Evolutionary conservation across 2,329 filamentous ascomycete genomes (phyloP).

Genomic region (Biscogniauxia marginata): DNA sequence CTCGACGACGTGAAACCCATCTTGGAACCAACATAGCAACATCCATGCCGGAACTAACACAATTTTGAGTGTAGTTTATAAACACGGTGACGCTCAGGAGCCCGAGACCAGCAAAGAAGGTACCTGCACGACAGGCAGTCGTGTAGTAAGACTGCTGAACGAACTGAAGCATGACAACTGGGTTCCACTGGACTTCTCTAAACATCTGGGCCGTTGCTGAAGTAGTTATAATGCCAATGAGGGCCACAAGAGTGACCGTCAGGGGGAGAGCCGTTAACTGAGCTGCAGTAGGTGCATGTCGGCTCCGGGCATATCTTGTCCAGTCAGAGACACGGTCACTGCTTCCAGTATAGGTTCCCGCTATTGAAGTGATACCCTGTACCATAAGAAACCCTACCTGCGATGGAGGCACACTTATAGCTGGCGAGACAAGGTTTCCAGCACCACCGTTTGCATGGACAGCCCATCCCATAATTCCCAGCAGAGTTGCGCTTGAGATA

Average conservation of each 20-base stretch:
- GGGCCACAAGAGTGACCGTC: constrained; percentile 10
- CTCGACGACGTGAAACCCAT: constrained; percentile 13
- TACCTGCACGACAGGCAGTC: constrained; percentile 10
- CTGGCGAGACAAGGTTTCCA: constrained; percentile 10
- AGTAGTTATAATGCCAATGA: constrained; percentile 15
- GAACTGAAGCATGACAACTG: constrained; percentile 13
- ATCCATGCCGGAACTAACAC: constrained; percentile 21
- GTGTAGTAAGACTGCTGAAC: constrained; percentile 8
- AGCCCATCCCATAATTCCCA: constrained; percentile 15
- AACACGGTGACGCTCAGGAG: constrained; percentile 13
- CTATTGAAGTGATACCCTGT: constrained; percentile 12
- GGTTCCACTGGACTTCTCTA: constrained; percentile 13
- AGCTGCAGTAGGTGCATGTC: constrained; percentile 11
- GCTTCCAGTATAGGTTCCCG: constrained; percentile 11
- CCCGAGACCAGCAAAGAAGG: constrained; percentile 15
- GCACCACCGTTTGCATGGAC: constrained; percentile 9
- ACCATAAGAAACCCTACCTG: constrained; percentile 13
- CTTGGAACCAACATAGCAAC: constrained; percentile 13
- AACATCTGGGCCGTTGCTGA: constrained; percentile 9
- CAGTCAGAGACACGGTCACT: constrained; percentile 11
- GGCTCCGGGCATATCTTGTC: constrained; percentile 11
- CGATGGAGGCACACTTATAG: constrained; percentile 2
- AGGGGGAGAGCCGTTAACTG: constrained; percentile 15
- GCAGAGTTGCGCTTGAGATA: constrained; percentile 10
- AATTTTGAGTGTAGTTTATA: constrained; percentile 18